Evolutionary conservation across 2,329 filamentous ascomycete species (phyloP).

Genomic region (Berkeleyomyces rouxiae): DNA sequence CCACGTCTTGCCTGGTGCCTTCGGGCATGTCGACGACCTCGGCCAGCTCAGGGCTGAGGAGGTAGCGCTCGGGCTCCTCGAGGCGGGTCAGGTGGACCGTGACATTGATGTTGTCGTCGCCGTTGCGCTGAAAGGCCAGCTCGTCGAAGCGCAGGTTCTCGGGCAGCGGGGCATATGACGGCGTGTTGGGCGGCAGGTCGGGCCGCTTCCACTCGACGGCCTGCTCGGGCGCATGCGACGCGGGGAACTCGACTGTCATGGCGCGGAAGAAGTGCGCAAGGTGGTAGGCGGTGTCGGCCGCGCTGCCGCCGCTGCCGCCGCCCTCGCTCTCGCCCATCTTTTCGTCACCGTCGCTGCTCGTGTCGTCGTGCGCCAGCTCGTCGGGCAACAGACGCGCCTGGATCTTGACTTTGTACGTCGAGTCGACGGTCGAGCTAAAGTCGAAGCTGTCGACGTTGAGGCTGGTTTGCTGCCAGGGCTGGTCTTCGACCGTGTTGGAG

Average conservation of each 20-base stretch:
- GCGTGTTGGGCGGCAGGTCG: slow-evolving; percentile 32
- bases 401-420: slow-evolving; percentile 79
- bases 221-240: slow-evolving; percentile 39
- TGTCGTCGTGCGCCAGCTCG: slow-evolving; percentile 29
- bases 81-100: slow-evolving; percentile 74
- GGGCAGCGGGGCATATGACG: slow-evolving; percentile 36
- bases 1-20: slow-evolving; percentile 71
- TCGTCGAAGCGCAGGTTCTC: slow-evolving; percentile 69
- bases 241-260: slow-evolving; percentile 59
- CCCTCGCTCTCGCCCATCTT: slow-evolving; percentile 25
- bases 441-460: slow-evolving; percentile 63
- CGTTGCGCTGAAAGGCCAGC: slow-evolving; percentile 76
- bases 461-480: slow-evolving; percentile 61
- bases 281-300: slow-evolving; percentile 24
- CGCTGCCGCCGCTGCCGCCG: slow-evolving; percentile 17
- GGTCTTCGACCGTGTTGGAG: slow-evolving; percentile 84
- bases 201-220: slow-evolving; percentile 80
- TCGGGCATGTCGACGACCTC: slow-evolving; percentile 75
- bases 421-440: slow-evolving; percentile 59
- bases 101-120: slow-evolving; percentile 84
- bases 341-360: slow-evolving; percentile 30
- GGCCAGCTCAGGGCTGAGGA: slow-evolving; percentile 60
- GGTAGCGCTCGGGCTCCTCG: slow-evolving; percentile 72
- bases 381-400: slow-evolving; percentile 72
- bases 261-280: slow-evolving; percentile 70